phyloP scores from a whole-genome alignment of 257 asterid genomes.

The Perilla frutescens region DNA sequence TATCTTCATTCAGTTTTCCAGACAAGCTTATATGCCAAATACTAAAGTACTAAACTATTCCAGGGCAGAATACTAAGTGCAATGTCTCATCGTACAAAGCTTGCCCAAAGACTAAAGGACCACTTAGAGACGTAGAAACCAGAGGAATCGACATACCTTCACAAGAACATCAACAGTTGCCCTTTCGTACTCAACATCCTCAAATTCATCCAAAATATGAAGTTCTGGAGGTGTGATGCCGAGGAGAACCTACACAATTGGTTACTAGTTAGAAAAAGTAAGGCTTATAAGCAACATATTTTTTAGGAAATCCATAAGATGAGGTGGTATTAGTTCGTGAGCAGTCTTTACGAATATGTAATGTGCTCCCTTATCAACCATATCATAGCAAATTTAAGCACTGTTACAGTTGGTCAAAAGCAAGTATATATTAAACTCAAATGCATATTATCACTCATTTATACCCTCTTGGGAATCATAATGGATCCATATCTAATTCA shows the following conservation, averaged over 20 bases:
- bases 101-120: background rate
- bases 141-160: slow-evolving; percentile 47
- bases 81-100: background rate
- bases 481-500: background rate
- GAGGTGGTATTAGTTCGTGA: slow-evolving; percentile 17
- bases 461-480: background rate
- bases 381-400: background rate
- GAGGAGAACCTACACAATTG: slow-evolving; percentile 60
- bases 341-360: background rate
- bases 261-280: slow-evolving; percentile 11
- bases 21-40: background rate
- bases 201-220: slow-evolving; percentile 76
- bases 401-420: slow-evolving; percentile 12
- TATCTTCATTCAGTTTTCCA: slow-evolving; percentile 2
- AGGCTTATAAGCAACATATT: background rate
- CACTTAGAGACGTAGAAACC: background rate
- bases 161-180: slow-evolving; percentile 57
- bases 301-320: slow-evolving; percentile 13
- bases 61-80: background rate
- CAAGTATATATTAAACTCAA: background rate
- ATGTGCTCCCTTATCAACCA: slow-evolving; percentile 20
- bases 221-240: slow-evolving; percentile 78
- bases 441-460: background rate
- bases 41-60: background rate
- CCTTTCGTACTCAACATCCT: slow-evolving; percentile 85